Conservation (phyloP, 768 basidiomycete genomes). For the Suillus decipiens region DNA sequence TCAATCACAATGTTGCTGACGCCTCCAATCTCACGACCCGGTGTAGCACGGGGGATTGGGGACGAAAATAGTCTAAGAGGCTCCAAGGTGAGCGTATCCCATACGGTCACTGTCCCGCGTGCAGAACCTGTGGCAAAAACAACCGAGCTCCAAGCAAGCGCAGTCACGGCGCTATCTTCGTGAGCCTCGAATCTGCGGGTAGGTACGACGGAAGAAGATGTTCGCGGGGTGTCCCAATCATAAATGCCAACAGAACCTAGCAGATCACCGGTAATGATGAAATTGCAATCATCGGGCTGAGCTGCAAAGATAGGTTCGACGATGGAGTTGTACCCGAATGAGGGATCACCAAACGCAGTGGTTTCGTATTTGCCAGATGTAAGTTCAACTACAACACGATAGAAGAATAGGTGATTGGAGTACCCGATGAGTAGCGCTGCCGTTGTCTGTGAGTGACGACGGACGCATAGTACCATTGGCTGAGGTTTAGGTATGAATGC, state of each 20-base stretch:
- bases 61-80: constrained; percentile 56
- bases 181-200: constrained; percentile 61
- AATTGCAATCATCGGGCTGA: constrained; percentile 40
- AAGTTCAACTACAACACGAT: constrained; percentile 46
- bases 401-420: constrained; percentile 50
- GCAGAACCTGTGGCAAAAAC: constrained; percentile 68
- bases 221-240: constrained; percentile 40
- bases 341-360: constrained; percentile 51
- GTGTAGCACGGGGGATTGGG: constrained; percentile 40
- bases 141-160: constrained; percentile 60
- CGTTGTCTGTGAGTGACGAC: constrained; percentile 8
- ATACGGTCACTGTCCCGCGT: constrained; percentile 57
- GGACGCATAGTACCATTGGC: constrained; percentile 14
- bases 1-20: constrained; percentile 62
- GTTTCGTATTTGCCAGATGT: constrained; percentile 30
- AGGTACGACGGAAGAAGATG: constrained; percentile 31
- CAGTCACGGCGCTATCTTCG: constrained; percentile 62
- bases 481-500: constrained; percentile 14
- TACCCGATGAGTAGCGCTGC: constrained; percentile 53
- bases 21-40: constrained; percentile 38
- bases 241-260: constrained; percentile 68
- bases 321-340: constrained; percentile 51
- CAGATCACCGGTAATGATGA: constrained; percentile 64
- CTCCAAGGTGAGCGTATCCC: constrained; percentile 66
- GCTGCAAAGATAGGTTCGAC: constrained; percentile 49